Evolutionary conservation across 2,329 filamentous ascomycete species (phyloP), one percentile per base, ranked within the genome.

Genomic region (Sporothrix pallida): DNA sequence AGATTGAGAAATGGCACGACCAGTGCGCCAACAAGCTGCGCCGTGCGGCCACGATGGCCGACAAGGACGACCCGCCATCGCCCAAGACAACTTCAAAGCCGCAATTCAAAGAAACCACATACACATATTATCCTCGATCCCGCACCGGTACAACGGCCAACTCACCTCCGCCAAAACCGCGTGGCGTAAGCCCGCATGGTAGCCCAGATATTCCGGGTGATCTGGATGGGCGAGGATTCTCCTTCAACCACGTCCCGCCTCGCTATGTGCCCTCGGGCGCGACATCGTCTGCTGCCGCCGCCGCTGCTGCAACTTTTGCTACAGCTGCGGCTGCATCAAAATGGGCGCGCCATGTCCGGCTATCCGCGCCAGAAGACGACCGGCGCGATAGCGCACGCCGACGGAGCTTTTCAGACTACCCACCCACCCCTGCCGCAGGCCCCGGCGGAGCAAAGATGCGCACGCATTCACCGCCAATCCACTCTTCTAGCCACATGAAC

Each of bases 1-100:
- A 92, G n/a, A 94, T 97, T 82, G 89, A 94, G 72, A 85, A 87
- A 74, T 99, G 96, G 95, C 94, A 98, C 80, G 90, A 92, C 77
- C 85, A 87, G 2, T 95, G 97, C 73, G 92, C 90, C 50, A 87
- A 91, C 74, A 89, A 88, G 77, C 83, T 97, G 68, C 88, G 90
- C 75, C 85, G 87, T 73, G 91, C 95, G 77, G 85, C 86, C 2
- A 54, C 48, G n/a, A 20, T 48, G n/a, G 82, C 83, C 12, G 81
- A 81, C 4, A 80, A 81, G 70, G 80, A 82, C 56, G 80, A 84
- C 58, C 73, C 71, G 2, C 72, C 58, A 13, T 54, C 73, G 72
- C 65, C 73, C 54, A 77, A 79, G 37, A 71, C 60, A 2, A 50
- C 69, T 26, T 56, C 68, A 2, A 63, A n/a, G 20, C 46, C 73